Base-by-base conservation (phyloP, 2,329 filamentous ascomycete genomes). In the Nemania sp. region DNA sequence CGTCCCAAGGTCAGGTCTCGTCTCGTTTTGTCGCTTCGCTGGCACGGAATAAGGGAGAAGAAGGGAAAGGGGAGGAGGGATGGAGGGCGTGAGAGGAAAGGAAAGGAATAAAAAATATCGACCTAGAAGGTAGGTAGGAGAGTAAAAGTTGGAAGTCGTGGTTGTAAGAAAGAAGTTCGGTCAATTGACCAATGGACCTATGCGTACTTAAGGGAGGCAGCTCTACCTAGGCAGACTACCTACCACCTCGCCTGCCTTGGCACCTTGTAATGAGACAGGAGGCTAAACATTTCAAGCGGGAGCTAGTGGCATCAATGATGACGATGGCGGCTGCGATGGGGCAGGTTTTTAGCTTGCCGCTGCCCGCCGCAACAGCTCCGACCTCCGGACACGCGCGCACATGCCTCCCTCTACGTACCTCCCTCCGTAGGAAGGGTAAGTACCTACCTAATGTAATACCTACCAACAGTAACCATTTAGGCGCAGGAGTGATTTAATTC, bases 301-400 rank as follows among this genome's bases (percentile, higher is more conserved):
- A 63, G 43, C 55, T 60, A 64, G 61, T 51, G 51, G 64, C 27
- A 64, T 63, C 24, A 35, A 61, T 72, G 66, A 74, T 72, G 73
- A 73, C 70, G 72, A 71, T 71, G 64, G 72, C 68, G 67, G 71
- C 67, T 58, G 41, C 53, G 24, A 62, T 56, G 62, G 57, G 56
- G 43, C 47, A 35, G 47, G 49, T 54, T 54, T 54, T 54, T 54
- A 54, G 63, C 41, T 62, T n/a, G 32, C 35, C 29, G 26, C 26
- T 18, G 24, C 22, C n/a, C 35, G 55, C 47, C 38, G 15, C 41
- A 45, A 45, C 18, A 45, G 41, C 41, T 45, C 41, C 41, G 41
- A 45, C 41, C 41, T 18, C 41, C 41, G 15, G 41, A 18, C 15
- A 20, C 41, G 15, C 41, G 15, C 15, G 18, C 41, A 45, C 41